Evolutionary conservation across 805 yeast species (phyloP).

Genomic region (Candida jianshihensis): DNA sequence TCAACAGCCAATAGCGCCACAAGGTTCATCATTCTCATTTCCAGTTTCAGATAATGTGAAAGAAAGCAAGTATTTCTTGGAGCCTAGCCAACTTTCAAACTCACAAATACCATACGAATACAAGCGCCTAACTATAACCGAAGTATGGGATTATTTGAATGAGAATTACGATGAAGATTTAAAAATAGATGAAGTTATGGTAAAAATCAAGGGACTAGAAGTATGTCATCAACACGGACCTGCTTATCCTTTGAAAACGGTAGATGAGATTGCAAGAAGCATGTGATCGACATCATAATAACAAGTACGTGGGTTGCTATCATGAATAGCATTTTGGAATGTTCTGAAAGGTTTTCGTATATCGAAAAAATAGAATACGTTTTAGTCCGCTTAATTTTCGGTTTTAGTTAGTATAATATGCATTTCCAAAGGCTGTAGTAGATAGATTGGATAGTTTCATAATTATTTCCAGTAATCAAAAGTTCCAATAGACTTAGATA

Average conservation of each 20-base stretch:
- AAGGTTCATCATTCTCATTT: conserved; percentile 20
- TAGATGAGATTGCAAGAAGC: conserved; percentile 31
- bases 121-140: conserved; percentile 61
- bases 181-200: conserved; percentile 55
- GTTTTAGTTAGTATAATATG: too few species aligned
- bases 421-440: too few species aligned
- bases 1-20: background rate
- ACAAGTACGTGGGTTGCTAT: too few species aligned
- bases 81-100: conserved; percentile 16
- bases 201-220: conserved; percentile 56
- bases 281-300: background rate
- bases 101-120: conserved; percentile 20
- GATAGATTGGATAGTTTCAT: too few species aligned
- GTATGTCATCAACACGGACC: conserved; percentile 78
- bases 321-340: too few species aligned
- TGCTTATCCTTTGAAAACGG: conserved; percentile 43
- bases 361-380: too few species aligned
- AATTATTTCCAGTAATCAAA: conserved; percentile 14
- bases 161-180: conserved; percentile 41
- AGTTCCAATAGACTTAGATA: conserved; percentile 24
- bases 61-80: conserved; percentile 8
- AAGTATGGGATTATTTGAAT: conserved; percentile 77
- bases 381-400: too few species aligned
- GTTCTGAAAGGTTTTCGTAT: too few species aligned
- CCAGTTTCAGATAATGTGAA: conserved; percentile 23